phyloP scores from a whole-genome alignment of 805 yeast species.

The Lipomyces yamanashiensis region DNA sequence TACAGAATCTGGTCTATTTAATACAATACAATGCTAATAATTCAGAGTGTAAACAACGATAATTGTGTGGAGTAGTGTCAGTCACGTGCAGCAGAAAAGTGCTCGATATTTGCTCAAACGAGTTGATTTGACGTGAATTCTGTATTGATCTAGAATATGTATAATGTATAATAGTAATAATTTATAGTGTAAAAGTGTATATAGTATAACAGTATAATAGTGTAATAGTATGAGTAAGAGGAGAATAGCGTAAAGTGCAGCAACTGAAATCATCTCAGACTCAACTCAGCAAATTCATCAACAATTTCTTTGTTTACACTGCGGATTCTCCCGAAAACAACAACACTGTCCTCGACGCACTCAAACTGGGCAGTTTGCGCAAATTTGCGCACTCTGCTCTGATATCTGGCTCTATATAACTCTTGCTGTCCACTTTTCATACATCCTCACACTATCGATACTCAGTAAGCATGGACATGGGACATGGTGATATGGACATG shows the following conservation, averaged over 20 bases:
- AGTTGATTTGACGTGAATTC: neutral
- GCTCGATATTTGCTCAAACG: neutral
- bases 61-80: neutral
- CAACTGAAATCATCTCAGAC: neutral
- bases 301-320: neutral
- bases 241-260: neutral
- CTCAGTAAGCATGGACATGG: neutral
- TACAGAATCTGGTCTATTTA: no score
- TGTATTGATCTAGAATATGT: no score
- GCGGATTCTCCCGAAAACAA: neutral
- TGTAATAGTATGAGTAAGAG: neutral
- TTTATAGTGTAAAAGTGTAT: no score
- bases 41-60: no score
- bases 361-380: neutral
- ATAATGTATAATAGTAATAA: no score
- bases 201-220: no score
- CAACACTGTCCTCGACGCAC: neutral
- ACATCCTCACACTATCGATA: neutral
- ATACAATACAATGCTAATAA: no score
- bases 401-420: neutral
- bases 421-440: neutral
- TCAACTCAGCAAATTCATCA: neutral
- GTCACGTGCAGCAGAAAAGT: slow-evolving; percentile 1
- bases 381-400: slow-evolving; percentile 3
- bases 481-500: neutral